These are phyloP conservation scores for Xylaria sp. DNA, from an alignment of 2,329 filamentous ascomycete species.

Conservation along the genomic window DNA sequence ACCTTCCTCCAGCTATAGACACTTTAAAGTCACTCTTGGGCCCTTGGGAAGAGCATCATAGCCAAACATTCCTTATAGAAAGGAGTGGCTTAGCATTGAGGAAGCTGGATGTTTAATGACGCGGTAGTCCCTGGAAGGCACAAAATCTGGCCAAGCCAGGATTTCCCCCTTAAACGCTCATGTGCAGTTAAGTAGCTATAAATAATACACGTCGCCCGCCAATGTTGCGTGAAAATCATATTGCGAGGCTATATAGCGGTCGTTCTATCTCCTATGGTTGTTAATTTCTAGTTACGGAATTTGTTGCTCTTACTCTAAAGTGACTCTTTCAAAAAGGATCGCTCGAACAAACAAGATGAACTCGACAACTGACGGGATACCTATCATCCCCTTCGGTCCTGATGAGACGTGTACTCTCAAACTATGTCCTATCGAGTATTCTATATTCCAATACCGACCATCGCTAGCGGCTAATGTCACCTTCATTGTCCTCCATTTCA, in stretches of 20 bases:
- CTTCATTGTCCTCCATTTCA: conserved; percentile 58
- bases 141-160: neutral
- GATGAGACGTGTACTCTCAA: conserved; percentile 62
- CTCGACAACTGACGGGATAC: neutral
- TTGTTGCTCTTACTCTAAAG: neutral
- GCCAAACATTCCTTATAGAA: neutral
- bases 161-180: neutral
- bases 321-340: neutral
- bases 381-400: conserved; percentile 55
- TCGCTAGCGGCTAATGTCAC: conserved; percentile 55
- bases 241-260: neutral
- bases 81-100: neutral
- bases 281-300: neutral
- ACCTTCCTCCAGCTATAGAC: too few species aligned
- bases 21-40: neutral
- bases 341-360: neutral
- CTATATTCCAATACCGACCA: conserved; percentile 61
- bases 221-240: neutral
- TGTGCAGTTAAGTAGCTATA: neutral
- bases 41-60: neutral
- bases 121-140: neutral
- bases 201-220: neutral
- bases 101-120: neutral
- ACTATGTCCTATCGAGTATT: conserved; percentile 58
- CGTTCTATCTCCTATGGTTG: neutral